A percentile compares a stretch with the other conserved stretches of the same genome.
Evolutionary conservation across 768 basidiomycete species (phyloP).

Genomic region (Termitomyces sp.): DNA sequence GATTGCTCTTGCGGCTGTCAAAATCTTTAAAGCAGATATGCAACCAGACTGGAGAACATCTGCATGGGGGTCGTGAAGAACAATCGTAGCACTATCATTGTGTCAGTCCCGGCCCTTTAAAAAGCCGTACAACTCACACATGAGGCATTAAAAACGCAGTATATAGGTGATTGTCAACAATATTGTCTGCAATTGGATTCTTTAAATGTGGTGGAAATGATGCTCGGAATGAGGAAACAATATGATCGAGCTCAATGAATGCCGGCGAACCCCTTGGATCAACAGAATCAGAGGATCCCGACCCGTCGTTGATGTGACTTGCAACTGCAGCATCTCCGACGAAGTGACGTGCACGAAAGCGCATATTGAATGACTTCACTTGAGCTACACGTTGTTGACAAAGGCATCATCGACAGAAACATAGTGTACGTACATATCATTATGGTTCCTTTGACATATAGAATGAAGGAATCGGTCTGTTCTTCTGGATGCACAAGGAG

Average conservation of each 20-base stretch:
- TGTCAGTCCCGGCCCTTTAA: conserved; percentile 1
- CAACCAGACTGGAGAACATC: conserved; percentile 52
- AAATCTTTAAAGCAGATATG: conserved; percentile 62
- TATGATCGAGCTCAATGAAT: conserved; percentile 57
- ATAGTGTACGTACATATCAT: conserved; percentile 42
- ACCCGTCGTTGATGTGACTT: conserved; percentile 30
- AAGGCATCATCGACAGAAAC: neutral
- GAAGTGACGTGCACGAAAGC: conserved; percentile 57
- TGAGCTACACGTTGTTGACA: conserved; percentile 22
- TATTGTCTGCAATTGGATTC: conserved; percentile 48
- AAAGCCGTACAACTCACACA: conserved; percentile 22
- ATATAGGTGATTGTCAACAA: conserved; percentile 58
- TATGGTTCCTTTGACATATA: conserved; percentile 67
- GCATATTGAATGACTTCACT: conserved; percentile 60
- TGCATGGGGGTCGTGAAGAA: conserved; percentile 76
- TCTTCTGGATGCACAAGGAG: conserved; percentile 55
- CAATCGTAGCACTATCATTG: conserved; percentile 49
- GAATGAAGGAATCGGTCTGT: conserved; percentile 63
- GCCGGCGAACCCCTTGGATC: conserved; percentile 58
- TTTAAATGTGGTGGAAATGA: conserved; percentile 52
- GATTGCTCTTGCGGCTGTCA: conserved; percentile 60
- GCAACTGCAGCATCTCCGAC: conserved; percentile 49
- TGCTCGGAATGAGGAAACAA: conserved; percentile 50
- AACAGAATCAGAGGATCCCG: conserved; percentile 36
- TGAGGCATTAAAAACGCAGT: conserved; percentile 37